Conservation (phyloP, 2,329 filamentous ascomycete genomes). For the Trichoderma sp. region DNA sequence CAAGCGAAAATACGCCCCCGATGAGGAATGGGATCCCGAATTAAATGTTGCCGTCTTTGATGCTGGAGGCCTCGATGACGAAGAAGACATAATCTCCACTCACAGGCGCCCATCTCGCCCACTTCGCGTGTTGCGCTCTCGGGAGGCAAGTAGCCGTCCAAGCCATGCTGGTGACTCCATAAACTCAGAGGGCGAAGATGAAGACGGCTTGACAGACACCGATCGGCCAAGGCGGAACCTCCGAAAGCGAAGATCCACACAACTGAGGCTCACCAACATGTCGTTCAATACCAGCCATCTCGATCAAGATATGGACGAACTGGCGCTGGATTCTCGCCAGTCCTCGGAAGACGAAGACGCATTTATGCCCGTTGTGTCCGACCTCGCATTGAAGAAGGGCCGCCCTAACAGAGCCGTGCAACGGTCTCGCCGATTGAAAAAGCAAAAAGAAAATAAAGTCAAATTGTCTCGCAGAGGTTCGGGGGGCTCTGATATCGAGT, state of each 20-base stretch:
- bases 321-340: constrained; percentile 30
- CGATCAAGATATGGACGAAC: constrained; percentile 34
- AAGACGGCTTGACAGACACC: neutral
- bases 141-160: constrained; percentile 25
- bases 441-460: constrained; percentile 18
- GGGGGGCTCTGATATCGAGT: constrained; percentile 50
- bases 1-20: constrained; percentile 34
- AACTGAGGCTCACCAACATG: constrained; percentile 28
- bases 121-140: constrained; percentile 28
- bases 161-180: neutral
- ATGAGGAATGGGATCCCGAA: constrained; percentile 33
- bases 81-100: constrained; percentile 20
- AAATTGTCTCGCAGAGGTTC: constrained; percentile 26
- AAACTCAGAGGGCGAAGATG: constrained; percentile 24
- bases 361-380: constrained; percentile 39
- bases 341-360: constrained; percentile 35
- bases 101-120: neutral
- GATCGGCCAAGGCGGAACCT: constrained; percentile 24
- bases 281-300: constrained; percentile 26
- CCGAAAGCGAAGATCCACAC: constrained; percentile 29
- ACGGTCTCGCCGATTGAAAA: constrained; percentile 26
- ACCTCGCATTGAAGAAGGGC: constrained; percentile 31
- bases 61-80: constrained; percentile 29
- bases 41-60: constrained; percentile 27
- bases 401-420: constrained; percentile 26